Conservation (phyloP, 2,329 filamentous ascomycete genomes). For the Aspergillus sclerotialis region DNA sequence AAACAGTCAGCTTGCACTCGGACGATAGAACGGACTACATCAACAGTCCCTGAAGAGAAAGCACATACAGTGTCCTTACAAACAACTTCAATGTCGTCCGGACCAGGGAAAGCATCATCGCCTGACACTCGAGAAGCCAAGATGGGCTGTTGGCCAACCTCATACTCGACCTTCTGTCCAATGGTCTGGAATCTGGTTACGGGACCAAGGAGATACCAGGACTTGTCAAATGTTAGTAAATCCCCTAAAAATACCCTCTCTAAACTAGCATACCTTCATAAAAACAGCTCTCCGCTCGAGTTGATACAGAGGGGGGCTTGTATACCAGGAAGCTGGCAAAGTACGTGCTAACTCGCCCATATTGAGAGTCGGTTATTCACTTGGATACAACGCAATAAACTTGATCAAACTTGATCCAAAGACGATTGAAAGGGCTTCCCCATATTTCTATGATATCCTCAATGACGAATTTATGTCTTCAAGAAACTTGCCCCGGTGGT, state of each 20-base stretch:
- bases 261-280: slow-evolving; percentile 31
- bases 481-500: too few species aligned
- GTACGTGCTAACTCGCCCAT: slow-evolving; percentile 34
- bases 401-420: too few species aligned
- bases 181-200: slow-evolving; percentile 42
- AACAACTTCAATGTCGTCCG: slow-evolving; percentile 35
- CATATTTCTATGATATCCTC: not conserved
- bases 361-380: slow-evolving; percentile 3
- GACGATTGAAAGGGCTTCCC: too few species aligned
- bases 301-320: slow-evolving; percentile 42
- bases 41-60: too few species aligned
- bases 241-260: not conserved
- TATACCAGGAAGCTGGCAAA: slow-evolving; percentile 49
- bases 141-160: slow-evolving; percentile 43
- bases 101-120: slow-evolving; percentile 17
- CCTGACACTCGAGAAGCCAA: slow-evolving; percentile 31
- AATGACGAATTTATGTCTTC: not conserved
- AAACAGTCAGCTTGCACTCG: not conserved
- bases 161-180: slow-evolving; percentile 40
- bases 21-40: too few species aligned
- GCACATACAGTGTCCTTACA: slow-evolving; percentile 24
- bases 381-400: too few species aligned
- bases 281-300: slow-evolving; percentile 46
- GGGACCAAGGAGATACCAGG: slow-evolving; percentile 49
- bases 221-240: slow-evolving; percentile 24